These are phyloP conservation scores for Lachnellula cervina DNA, from an alignment of 2,329 filamentous ascomycete species.

Conservation along the genomic window DNA sequence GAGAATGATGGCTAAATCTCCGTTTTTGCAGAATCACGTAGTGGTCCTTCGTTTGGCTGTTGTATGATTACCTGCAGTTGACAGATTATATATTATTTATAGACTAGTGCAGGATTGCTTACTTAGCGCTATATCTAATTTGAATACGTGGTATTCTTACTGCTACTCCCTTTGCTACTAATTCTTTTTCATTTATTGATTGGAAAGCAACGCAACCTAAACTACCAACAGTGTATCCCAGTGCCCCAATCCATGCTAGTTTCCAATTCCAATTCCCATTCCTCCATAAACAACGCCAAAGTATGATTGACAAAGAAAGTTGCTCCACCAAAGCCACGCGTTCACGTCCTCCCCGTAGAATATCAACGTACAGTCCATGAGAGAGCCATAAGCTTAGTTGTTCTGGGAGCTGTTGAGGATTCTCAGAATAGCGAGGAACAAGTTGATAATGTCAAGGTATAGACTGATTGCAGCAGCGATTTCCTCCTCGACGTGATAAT, in stretches of 20 bases:
- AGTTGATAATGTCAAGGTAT: slow-evolving; percentile 93
- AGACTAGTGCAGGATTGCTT: too few species aligned
- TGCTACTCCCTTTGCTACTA: too few species aligned
- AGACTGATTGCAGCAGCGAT: slow-evolving; percentile 92
- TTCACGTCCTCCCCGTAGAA: neutral
- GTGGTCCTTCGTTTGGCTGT: too few species aligned
- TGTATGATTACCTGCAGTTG: too few species aligned
- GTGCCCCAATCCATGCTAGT: neutral
- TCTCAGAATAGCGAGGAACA: slow-evolving; percentile 91
- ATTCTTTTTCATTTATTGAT: too few species aligned
- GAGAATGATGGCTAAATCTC: too few species aligned
- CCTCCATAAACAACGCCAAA: neutral
- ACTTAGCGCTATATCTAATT: too few species aligned
- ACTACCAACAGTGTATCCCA: too few species aligned
- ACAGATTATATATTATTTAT: too few species aligned
- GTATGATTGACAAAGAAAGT: neutral
- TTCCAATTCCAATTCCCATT: neutral
- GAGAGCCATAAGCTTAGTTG: slow-evolving; percentile 54
- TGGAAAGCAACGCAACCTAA: too few species aligned
- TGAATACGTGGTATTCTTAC: too few species aligned
- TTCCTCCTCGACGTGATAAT: slow-evolving; percentile 97
- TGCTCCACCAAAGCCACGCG: neutral
- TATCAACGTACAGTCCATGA: neutral
- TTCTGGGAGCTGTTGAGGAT: slow-evolving; percentile 96
- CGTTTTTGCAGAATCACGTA: too few species aligned